Evolutionary conservation across 1,139 yeast species (phyloP).

Genomic region (Magnusiomyces tetraspermus): DNA sequence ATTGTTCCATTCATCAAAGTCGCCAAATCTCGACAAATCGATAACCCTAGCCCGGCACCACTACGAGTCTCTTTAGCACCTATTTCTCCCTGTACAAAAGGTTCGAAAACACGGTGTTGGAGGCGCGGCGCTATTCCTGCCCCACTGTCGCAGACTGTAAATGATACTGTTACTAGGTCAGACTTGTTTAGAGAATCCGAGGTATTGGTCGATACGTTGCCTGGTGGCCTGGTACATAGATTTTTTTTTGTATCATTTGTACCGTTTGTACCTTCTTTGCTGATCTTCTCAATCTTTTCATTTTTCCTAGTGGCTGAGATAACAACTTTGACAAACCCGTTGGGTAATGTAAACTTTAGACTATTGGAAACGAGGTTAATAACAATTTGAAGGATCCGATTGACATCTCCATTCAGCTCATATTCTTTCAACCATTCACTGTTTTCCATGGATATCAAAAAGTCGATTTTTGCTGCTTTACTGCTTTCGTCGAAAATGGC

Average conservation of each 20-base stretch:
- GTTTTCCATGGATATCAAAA: conserved; percentile 43
- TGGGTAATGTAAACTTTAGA: conserved; percentile 82
- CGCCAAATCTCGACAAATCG: conserved; percentile 74
- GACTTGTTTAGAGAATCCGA: too few relatives aligned
- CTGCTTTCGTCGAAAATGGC: conserved; percentile 86
- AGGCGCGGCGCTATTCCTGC: conserved; percentile 79
- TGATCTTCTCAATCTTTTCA: too few relatives aligned
- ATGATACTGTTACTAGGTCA: not conserved
- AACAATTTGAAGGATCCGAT: conserved; percentile 80
- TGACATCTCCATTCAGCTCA: conserved; percentile 76
- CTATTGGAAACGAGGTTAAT: conserved; percentile 90
- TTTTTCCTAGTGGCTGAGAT: conserved; percentile 29
- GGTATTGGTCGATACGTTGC: too few relatives aligned
- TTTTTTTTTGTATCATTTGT: too few relatives aligned
- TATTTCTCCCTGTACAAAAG: conserved; percentile 91
- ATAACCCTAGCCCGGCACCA: conserved; percentile 87
- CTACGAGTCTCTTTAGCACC: conserved; percentile 79
- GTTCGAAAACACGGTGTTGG: conserved; percentile 80
- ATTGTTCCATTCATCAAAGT: conserved; percentile 9
- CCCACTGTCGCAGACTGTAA: conserved; percentile 52
- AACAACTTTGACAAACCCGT: conserved; percentile 66
- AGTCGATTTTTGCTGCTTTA: conserved; percentile 56
- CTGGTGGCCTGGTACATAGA: too few relatives aligned
- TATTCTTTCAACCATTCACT: conserved; percentile 32
- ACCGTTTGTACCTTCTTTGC: too few relatives aligned